phyloP scores from a whole-genome alignment of 441 rosid genomes.

The Raphanus hybrid region DNA sequence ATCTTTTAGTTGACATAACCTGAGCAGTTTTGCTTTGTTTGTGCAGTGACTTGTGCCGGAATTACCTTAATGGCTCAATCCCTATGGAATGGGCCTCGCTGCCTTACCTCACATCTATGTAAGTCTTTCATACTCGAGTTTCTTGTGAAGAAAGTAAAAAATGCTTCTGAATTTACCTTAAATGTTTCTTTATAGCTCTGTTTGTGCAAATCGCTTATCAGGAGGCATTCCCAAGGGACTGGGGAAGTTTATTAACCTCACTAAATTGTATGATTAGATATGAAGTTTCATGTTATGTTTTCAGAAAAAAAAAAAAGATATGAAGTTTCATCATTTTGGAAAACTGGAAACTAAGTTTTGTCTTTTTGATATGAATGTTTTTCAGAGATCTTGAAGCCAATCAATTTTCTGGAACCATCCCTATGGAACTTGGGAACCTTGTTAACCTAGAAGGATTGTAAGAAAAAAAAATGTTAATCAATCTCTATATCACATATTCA shows the following conservation, averaged over 20 bases:
- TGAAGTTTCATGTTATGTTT: slow-evolving; percentile 18
- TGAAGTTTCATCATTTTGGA: slow-evolving; percentile 13
- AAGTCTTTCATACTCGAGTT: slow-evolving; percentile 28
- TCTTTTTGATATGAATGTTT: slow-evolving; percentile 8
- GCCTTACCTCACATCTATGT: slow-evolving; percentile 50
- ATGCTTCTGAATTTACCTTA: slow-evolving; percentile 9
- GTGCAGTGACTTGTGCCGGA: slow-evolving; percentile 68
- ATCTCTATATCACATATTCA: neutral
- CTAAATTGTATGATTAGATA: slow-evolving; percentile 48
- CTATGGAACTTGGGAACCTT: slow-evolving; percentile 62
- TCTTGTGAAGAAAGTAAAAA: neutral
- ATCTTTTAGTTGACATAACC: neutral
- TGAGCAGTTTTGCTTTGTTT: neutral
- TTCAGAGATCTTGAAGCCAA: slow-evolving; percentile 64
- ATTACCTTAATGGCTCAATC: slow-evolving; percentile 66
- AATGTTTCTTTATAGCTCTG: slow-evolving; percentile 47
- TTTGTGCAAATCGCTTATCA: slow-evolving; percentile 64
- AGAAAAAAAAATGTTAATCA: slow-evolving; percentile 35
- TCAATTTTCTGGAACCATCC: slow-evolving; percentile 64
- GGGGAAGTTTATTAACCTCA: slow-evolving; percentile 58
- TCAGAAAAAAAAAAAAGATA: no score
- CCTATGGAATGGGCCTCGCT: slow-evolving; percentile 67
- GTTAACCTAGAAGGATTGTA: slow-evolving; percentile 56
- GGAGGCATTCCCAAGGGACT: slow-evolving; percentile 60
- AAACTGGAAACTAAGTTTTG: slow-evolving; percentile 1